Base-by-base conservation (phyloP, 164 flowering plant genomes). In the Warburgia ugandensis region DNA sequence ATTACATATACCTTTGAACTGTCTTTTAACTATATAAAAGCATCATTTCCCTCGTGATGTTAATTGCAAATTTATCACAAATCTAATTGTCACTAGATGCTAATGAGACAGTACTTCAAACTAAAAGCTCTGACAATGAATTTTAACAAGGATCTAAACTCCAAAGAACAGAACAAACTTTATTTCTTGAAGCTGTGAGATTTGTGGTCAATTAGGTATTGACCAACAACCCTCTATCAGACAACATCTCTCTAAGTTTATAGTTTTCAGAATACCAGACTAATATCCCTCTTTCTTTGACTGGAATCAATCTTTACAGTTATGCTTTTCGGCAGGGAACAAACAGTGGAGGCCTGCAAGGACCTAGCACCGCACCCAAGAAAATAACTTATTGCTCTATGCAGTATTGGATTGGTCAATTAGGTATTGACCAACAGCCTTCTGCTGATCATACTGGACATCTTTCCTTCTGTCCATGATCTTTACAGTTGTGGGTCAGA, bases 131-230 rank as follows among this genome's bases (percentile, higher is more conserved):
- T n/a, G n/a, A n/a, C n/a, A n/a, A n/a, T n/a, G n/a, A n/a, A n/a
- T n/a, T n/a, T n/a, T n/a, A n/a, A n/a, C n/a, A n/a, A n/a, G n/a
- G n/a, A n/a, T n/a, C n/a, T n/a, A n/a, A n/a, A n/a, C n/a, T n/a
- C n/a, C n/a, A n/a, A n/a, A n/a, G n/a, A n/a, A n/a, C n/a, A n/a
- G n/a, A n/a, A n/a, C n/a, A n/a, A n/a, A n/a, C n/a, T n/a, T n/a
- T n/a, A n/a, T 3, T 22, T n/a, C 37, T 6, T 14, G 29, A 10
- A 51, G 42, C n/a, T 9, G 4, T 16, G n/a, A 26, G 32, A 9
- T 37, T 26, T n/a, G n/a, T n/a, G 77, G 90, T 69, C 87, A 84
- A 79, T 65, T 50, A 62, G 77, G 65, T 39, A 62, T 78, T 83
- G 84, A 56, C 82, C 86, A 68, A 56, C 16, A 22, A 14, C 45